Percentiles rank a stretch among this genome's conserved stretches.
phyloP scores from a whole-genome alignment of 2,329 filamentous ascomycete species.

The Dactylellina cionopaga region DNA sequence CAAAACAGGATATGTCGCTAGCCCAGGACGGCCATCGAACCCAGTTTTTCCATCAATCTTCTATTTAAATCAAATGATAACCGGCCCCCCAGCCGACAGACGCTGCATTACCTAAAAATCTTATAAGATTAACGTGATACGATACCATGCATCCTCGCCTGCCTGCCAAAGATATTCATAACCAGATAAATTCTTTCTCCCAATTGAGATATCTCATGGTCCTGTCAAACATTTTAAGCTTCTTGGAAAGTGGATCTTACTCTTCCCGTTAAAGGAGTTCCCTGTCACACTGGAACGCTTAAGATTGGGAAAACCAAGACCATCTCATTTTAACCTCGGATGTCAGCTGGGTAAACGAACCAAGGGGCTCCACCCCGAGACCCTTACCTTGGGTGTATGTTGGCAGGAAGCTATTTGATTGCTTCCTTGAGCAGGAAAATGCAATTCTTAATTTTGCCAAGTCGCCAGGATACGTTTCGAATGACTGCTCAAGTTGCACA shows the following conservation, averaged over 20 bases:
- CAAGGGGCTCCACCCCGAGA: conserved; percentile 4
- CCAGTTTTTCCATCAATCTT: conserved; percentile 38
- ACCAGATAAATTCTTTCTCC: conserved; percentile 10
- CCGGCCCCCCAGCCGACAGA: background rate
- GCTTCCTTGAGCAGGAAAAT: conserved; percentile 17
- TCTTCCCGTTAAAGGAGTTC: conserved; percentile 26
- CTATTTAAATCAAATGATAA: conserved; percentile 6
- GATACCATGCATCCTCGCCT: too few species aligned
- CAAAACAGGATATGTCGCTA: background rate
- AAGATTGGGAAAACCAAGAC: conserved; percentile 10
- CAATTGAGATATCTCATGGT: conserved; percentile 9
- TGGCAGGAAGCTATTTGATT: background rate
- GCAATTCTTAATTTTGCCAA: conserved; percentile 9
- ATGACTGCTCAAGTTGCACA: conserved; percentile 17
- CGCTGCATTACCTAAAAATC: background rate
- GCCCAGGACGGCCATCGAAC: conserved; percentile 7
- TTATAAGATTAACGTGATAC: conserved; percentile 6
- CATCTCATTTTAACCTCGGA: conserved; percentile 36
- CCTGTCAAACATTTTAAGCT: conserved; percentile 49
- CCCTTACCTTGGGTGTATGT: conserved; percentile 1
- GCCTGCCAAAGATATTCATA: background rate
- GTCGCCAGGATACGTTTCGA: conserved; percentile 19
- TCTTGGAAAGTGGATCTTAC: conserved; percentile 34
- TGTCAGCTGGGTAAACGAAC: conserved; percentile 22
- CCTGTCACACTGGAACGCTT: conserved; percentile 1